phyloP scores from a whole-genome alignment of 2,329 filamentous ascomycete species.

The Chrysoporthe cubensis region DNA sequence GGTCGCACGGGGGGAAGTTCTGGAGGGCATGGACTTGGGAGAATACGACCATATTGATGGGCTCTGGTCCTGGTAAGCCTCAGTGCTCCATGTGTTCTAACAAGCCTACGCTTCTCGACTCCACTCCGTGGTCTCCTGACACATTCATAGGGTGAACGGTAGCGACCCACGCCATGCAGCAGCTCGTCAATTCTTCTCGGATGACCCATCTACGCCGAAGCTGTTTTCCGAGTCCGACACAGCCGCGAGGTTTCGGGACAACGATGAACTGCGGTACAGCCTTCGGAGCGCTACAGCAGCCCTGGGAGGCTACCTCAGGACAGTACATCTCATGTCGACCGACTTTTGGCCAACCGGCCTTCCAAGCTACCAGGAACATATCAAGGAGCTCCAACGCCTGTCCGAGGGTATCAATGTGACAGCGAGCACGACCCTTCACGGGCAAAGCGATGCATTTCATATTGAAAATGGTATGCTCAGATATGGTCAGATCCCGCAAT shows the following conservation, averaged over 20 bases:
- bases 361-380: slow-evolving; percentile 3
- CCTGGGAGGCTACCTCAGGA: slow-evolving; percentile 7
- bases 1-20: slow-evolving; percentile 5
- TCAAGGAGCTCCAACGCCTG: neutral
- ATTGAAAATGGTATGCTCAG: slow-evolving; percentile 6
- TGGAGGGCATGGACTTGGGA: slow-evolving; percentile 9
- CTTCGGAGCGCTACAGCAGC: slow-evolving; percentile 12
- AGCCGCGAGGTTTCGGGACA: slow-evolving; percentile 6
- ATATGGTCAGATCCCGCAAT: slow-evolving; percentile 9
- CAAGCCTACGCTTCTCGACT: neutral
- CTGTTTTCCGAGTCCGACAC: slow-evolving; percentile 9
- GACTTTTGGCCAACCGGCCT: slow-evolving; percentile 12
- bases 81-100: neutral
- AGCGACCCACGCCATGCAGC: slow-evolving; percentile 13
- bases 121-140: neutral
- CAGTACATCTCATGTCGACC: slow-evolving; percentile 12
- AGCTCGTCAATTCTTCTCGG: slow-evolving; percentile 6
- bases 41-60: slow-evolving; percentile 11
- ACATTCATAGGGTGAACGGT: slow-evolving; percentile 4
- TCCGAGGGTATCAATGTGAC: neutral
- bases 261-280: slow-evolving; percentile 10
- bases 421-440: neutral
- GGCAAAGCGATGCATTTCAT: slow-evolving; percentile 12
- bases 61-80: slow-evolving; percentile 12
- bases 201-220: slow-evolving; percentile 3